Evolutionary conservation across 495 filamentous ascomycete genomes (phyloP).

Genomic region (Annulohypoxylon maeteangense): DNA sequence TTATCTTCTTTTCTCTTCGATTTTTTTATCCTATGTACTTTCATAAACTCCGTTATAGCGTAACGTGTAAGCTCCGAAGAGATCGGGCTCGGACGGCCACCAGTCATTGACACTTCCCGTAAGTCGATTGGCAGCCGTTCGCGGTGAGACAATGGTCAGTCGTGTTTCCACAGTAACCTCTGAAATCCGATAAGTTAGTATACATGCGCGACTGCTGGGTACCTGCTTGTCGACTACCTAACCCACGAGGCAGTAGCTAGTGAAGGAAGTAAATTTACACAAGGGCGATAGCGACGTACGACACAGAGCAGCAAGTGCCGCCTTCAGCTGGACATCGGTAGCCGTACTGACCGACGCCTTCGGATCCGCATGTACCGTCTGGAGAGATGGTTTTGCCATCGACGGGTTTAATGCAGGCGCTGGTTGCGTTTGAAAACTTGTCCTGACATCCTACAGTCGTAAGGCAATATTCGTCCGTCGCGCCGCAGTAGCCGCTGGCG

Average conservation of each 20-base stretch:
- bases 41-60: not conserved
- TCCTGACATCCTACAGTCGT: constrained; percentile 50
- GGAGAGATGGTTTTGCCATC: constrained; percentile 43
- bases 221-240: not conserved
- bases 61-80: not conserved
- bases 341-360: constrained; percentile 46
- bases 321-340: constrained; percentile 47
- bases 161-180: constrained; percentile 52
- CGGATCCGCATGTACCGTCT: constrained; percentile 51
- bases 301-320: constrained; percentile 47
- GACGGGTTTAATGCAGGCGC: constrained; percentile 46
- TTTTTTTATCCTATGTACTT: too few species aligned
- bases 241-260: too few species aligned
- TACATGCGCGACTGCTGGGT: not conserved
- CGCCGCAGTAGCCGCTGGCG: constrained; percentile 50
- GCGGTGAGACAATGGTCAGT: constrained; percentile 46
- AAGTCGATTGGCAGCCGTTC: constrained; percentile 48
- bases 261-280: not conserved
- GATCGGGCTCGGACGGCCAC: too few species aligned
- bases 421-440: constrained; percentile 48
- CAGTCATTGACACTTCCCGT: constrained; percentile 43
- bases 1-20: not conserved
- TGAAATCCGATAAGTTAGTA: constrained; percentile 26
- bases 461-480: constrained; percentile 50
- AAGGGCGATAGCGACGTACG: constrained; percentile 38